Conservation (phyloP, 331 rosid genomes). For the Quercus phellos region DNA sequence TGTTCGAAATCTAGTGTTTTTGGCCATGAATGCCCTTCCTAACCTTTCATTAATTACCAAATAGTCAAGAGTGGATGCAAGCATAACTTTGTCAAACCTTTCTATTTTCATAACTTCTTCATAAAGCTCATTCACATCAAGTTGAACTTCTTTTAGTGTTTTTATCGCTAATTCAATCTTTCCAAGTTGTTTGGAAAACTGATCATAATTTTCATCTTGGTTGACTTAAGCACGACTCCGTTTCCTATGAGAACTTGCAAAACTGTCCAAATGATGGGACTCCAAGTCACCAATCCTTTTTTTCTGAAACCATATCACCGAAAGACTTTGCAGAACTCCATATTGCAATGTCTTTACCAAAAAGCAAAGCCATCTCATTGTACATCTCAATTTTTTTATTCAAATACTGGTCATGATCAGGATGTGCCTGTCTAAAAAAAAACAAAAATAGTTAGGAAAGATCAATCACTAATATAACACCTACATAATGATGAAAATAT, state of each 20-base stretch:
- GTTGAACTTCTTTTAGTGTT: not conserved
- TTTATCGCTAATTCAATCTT: not conserved
- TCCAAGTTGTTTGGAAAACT: not conserved
- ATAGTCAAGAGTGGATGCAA: not conserved
- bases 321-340: too few relatives aligned
- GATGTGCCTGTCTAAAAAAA: too few relatives aligned
- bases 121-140: not conserved
- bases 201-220: not conserved
- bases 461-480: too few relatives aligned
- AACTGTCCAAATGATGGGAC: not conserved
- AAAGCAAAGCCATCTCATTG: too few relatives aligned
- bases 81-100: not conserved
- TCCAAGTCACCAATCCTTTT: not conserved
- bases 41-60: not conserved
- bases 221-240: not conserved
- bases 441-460: too few relatives aligned
- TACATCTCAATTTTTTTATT: too few relatives aligned
- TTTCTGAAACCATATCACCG: not conserved
- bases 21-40: not conserved
- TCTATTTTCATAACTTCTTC: not conserved
- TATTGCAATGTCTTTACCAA: too few relatives aligned
- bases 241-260: not conserved
- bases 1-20: not conserved
- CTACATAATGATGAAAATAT: too few relatives aligned
- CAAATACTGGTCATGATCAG: too few relatives aligned